A percentile compares a stretch with the other conserved stretches of the same genome.
Conservation (phyloP, 305 asterid genomes). For the Fraxinus paxiana region DNA sequence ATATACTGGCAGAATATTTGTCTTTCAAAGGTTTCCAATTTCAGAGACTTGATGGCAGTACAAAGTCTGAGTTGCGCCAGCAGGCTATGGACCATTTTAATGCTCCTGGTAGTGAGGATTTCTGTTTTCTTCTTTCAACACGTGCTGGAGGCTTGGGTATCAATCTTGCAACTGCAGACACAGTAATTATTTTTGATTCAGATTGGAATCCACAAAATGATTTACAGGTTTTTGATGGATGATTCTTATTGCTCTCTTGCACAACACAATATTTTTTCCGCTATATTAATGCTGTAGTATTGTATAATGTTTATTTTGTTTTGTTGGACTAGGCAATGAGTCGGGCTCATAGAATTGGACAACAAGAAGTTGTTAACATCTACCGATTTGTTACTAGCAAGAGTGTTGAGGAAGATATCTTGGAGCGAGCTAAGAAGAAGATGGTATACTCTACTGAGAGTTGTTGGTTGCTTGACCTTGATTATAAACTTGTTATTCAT, state of each 20-base stretch:
- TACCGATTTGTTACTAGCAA: slow-evolving; percentile 98
- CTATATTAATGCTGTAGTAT: not conserved
- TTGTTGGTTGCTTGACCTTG: slow-evolving; percentile 16
- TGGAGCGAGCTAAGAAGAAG: slow-evolving; percentile 98
- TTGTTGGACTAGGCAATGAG: slow-evolving; percentile 82
- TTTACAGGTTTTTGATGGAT: slow-evolving; percentile 63
- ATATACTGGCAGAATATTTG: slow-evolving; percentile 89
- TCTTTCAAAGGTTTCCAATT: slow-evolving; percentile 85
- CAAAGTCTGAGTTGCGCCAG: slow-evolving; percentile 93
- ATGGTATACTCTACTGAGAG: slow-evolving; percentile 54
- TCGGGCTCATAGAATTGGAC: slow-evolving; percentile 99
- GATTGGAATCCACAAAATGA: slow-evolving; percentile 99
- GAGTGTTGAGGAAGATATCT: slow-evolving; percentile 98
- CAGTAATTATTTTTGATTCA: slow-evolving; percentile 97
- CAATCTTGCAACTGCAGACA: slow-evolving; percentile 99
- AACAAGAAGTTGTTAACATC: slow-evolving; percentile 96
- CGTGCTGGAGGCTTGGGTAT: slow-evolving; percentile 99
- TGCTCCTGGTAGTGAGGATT: slow-evolving; percentile 97
- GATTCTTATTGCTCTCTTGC: slow-evolving; percentile 14
- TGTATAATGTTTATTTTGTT: not conserved
- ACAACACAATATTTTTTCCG: not conserved
- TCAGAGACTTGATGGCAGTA: slow-evolving; percentile 98
- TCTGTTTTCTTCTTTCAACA: slow-evolving; percentile 98
- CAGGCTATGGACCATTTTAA: slow-evolving; percentile 99
- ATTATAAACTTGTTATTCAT: not conserved